These are phyloP conservation scores for Aspergillus pseudoglaucus DNA, from an alignment of 2,329 filamentous ascomycete species.

Conservation along the genomic window DNA sequence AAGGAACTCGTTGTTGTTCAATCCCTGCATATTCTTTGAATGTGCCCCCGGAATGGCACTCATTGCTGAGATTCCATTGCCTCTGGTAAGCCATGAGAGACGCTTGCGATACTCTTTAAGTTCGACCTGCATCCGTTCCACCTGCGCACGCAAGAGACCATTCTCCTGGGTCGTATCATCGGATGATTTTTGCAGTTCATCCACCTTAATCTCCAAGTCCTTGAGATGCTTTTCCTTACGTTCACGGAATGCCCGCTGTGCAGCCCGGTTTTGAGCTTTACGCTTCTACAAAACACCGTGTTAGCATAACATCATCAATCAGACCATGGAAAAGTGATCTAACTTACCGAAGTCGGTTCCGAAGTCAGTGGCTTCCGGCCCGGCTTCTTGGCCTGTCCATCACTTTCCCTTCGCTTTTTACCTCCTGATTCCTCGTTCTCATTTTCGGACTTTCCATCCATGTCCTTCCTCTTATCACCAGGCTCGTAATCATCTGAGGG, in stretches of 20 bases:
- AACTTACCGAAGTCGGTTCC: slow-evolving; percentile 87
- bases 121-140: slow-evolving; percentile 79
- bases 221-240: slow-evolving; percentile 75
- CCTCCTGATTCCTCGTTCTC: slow-evolving; percentile 59
- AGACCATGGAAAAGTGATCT: neutral
- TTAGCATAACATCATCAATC: slow-evolving; percentile 21
- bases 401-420: slow-evolving; percentile 69
- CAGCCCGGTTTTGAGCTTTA: slow-evolving; percentile 91
- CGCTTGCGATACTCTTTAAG: slow-evolving; percentile 87
- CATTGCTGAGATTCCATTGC: slow-evolving; percentile 42
- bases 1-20: slow-evolving; percentile 74
- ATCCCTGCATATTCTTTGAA: slow-evolving; percentile 47
- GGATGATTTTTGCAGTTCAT: slow-evolving; percentile 69
- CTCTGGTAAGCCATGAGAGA: slow-evolving; percentile 56
- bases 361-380: slow-evolving; percentile 92
- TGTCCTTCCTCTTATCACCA: slow-evolving; percentile 56
- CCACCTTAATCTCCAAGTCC: slow-evolving; percentile 51
- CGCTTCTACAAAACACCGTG: slow-evolving; percentile 32
- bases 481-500: slow-evolving; percentile 45
- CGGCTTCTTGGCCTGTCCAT: slow-evolving; percentile 88
- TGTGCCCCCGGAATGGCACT: slow-evolving; percentile 41
- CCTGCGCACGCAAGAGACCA: slow-evolving; percentile 70
- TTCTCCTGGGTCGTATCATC: slow-evolving; percentile 83
- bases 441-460: slow-evolving; percentile 51
- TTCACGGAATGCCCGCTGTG: slow-evolving; percentile 87